These are phyloP conservation scores for Protomyces inouyei DNA, from an alignment of 1,139 yeast species.

Conservation along the genomic window DNA sequence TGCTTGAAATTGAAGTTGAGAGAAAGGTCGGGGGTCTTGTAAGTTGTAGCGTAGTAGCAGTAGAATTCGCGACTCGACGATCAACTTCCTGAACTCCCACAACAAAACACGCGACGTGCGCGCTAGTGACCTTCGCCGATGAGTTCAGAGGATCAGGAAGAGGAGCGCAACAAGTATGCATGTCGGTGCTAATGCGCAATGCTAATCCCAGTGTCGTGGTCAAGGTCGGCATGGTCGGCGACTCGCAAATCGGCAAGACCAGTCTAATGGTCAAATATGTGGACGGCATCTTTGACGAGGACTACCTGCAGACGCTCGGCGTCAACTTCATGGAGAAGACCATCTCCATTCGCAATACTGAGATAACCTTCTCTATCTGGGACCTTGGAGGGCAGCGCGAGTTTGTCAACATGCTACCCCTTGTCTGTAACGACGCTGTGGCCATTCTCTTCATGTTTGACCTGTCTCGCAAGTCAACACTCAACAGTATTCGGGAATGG, in stretches of 20 bases:
- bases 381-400: conserved; percentile 96
- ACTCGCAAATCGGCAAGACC: conserved; percentile 97
- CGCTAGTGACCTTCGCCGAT: neutral
- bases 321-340: conserved; percentile 93
- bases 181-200: no score
- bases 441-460: conserved; percentile 92
- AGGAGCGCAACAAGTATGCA: conserved; percentile 18
- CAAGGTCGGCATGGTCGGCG: conserved; percentile 92
- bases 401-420: conserved; percentile 91
- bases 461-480: conserved; percentile 76
- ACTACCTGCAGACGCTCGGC: conserved; percentile 47
- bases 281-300: conserved; percentile 43
- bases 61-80: no score
- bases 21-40: no score
- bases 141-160: conserved; percentile 11
- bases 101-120: no score
- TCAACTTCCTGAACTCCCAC: no score
- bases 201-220: conserved; percentile 52
- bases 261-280: conserved; percentile 96
- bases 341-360: conserved; percentile 79
- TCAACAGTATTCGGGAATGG: conserved; percentile 90
- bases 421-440: conserved; percentile 90
- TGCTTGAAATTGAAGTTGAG: no score
- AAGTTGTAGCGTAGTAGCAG: no score
- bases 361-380: conserved; percentile 89